A percentile compares a stretch with the other conserved stretches of the same genome.
Evolutionary conservation across 2,329 filamentous ascomycete species (phyloP).

Genomic region (Myriosclerotinia scirpicola): DNA sequence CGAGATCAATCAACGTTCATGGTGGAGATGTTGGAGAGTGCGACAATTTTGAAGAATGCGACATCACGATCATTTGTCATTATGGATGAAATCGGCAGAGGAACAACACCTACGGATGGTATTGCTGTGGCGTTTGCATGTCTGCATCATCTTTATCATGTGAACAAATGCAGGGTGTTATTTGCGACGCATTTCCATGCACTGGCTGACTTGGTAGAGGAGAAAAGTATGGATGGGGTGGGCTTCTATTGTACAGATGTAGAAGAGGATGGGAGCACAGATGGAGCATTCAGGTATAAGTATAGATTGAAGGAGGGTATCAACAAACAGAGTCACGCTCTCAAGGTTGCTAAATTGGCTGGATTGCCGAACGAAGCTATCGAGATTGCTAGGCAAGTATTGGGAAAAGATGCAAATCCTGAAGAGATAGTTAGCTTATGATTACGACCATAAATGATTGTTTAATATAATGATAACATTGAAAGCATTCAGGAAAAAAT

Average conservation of each 20-base stretch:
- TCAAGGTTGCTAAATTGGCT: conserved; percentile 90
- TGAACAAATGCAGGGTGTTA: conserved; percentile 76
- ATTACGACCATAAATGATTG: conserved; percentile 34
- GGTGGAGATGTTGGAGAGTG: conserved; percentile 98
- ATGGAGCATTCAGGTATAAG: conserved; percentile 73
- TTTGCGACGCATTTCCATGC: conserved; percentile 96
- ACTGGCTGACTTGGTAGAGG: conserved; percentile 72
- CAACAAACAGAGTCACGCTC: conserved; percentile 83
- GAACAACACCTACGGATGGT: conserved; percentile 91
- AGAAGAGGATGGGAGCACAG: conserved; percentile 58
- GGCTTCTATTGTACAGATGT: conserved; percentile 82
- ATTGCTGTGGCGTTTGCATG: conserved; percentile 87
- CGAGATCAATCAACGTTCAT: conserved; percentile 96
- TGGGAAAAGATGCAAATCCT: conserved; percentile 44
- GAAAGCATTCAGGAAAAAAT: conserved; percentile 44
- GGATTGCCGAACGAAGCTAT: conserved; percentile 76
- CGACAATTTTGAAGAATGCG: conserved; percentile 81
- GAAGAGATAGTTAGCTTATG: conserved; percentile 55
- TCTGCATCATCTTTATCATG: conserved; percentile 75
- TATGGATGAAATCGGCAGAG: conserved; percentile 96
- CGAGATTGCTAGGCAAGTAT: conserved; percentile 53
- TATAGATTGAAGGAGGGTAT: conserved; percentile 79
- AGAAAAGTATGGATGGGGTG: conserved; percentile 47
- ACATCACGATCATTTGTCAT: conserved; percentile 87
- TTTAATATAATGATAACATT: conserved; percentile 46